These are phyloP conservation scores for Tuctoria greenei DNA, from an alignment of 176 grass and related monocot genomes.

Conservation along the genomic window DNA sequence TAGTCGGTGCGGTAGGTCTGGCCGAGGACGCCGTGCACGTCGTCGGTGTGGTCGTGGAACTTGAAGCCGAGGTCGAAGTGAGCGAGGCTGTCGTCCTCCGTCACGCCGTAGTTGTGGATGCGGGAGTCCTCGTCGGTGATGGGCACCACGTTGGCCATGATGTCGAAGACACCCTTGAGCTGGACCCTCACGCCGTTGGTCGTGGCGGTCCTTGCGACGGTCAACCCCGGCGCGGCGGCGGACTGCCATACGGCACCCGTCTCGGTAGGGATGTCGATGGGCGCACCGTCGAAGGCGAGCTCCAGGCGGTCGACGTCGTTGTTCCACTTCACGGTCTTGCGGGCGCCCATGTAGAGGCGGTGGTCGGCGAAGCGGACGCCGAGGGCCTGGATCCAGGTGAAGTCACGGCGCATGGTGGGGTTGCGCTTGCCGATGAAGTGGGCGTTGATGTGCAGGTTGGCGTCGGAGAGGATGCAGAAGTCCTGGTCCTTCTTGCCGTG, in stretches of 20 bases:
- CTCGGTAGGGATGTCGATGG: conserved; percentile 15
- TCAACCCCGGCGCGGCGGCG: conserved; percentile 9
- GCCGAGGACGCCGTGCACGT: conserved; percentile 50
- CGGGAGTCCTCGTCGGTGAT: conserved; percentile 51
- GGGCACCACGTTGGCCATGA: conserved; percentile 49
- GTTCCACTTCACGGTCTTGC: conserved; percentile 37
- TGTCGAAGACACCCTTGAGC: conserved; percentile 42
- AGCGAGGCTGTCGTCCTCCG: conserved; percentile 24
- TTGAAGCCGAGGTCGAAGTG: conserved; percentile 50
- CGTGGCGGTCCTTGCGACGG: conserved; percentile 20
- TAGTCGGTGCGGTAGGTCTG: conserved; percentile 51
- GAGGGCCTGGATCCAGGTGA: conserved; percentile 56
- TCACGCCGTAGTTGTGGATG: conserved; percentile 47
- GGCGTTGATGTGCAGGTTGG: conserved; percentile 52
- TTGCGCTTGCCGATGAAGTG: conserved; percentile 64
- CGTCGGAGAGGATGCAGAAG: conserved; percentile 47
- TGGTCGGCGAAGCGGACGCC: conserved; percentile 48
- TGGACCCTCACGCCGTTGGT: conserved; percentile 40
- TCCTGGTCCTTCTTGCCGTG: conserved; percentile 51
- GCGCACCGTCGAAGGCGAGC: conserved; percentile 28
- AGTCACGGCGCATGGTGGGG: conserved; percentile 28
- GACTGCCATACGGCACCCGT: conserved; percentile 32
- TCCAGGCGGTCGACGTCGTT: conserved; percentile 29
- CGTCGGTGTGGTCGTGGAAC: conserved; percentile 35
- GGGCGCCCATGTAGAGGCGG: conserved; percentile 41